Evolutionary conservation across 2,329 filamentous ascomycete species (phyloP), one percentile per base, ranked within the genome.

Genomic region (Phialocephala subalpina): DNA sequence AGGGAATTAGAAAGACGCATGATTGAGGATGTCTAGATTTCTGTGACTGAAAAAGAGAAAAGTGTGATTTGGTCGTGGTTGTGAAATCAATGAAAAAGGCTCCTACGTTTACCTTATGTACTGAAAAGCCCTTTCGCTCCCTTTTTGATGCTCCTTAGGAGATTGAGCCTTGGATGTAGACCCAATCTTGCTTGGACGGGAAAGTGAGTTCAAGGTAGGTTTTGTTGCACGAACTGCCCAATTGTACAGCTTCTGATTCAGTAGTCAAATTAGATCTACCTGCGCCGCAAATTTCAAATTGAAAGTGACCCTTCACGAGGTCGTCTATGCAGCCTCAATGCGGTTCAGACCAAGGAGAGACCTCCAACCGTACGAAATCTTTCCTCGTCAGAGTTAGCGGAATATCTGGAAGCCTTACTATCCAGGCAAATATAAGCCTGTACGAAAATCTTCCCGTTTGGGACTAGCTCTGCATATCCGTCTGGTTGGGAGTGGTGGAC

Each of bases 371-470:
- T 42, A 42, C 38, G 38, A 42, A n/a, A 42, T 16, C 14, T 4
- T 12, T 16, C 12, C 38, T 5, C 12, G 3, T 42, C 4, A 12
- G 12, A 42, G 18, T 16, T 42, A 14, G 5, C 14, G 12, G 12
- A 12, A 42, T 42, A n/a, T 42, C n/a, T 14, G 38, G 12, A 14
- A n/a, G 38, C 38, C 38, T 42, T 14, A 42, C 4, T 12, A 16
- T 42, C 14, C 38, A 42, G 12, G 38, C 18, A 14, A 14, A 42
- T 4, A 42, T 42, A 4, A 42, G 12, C 38, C 12, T 42, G 38
- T 42, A 42, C 38, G 38, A 42, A 42, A 42, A 42, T n/a, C n/a
- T n/a, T n/a, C n/a, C n/a, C n/a, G n/a, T 42, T n/a, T n/a, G 38
- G 38, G 38, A 42, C 38, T 16, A 14, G 38, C 18, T 12, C 12